phyloP scores from a whole-genome alignment of 768 basidiomycete genomes.

The Dendrothele bispora region DNA sequence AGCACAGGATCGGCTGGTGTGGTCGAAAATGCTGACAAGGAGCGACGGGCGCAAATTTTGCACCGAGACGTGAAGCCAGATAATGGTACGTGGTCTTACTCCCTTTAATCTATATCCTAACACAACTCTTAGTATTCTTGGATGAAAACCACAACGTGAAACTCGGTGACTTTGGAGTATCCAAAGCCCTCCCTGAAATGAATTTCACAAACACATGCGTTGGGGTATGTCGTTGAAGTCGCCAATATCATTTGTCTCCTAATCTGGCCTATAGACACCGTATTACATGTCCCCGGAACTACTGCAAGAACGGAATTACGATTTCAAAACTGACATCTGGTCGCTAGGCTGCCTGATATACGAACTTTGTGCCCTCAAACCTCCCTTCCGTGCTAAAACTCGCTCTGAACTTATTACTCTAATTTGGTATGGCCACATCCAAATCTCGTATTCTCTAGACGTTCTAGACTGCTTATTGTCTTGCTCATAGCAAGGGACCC shows the following conservation, averaged over 20 bases:
- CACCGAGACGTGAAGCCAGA: conserved; percentile 98
- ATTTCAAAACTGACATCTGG: conserved; percentile 98
- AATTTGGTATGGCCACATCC: conserved; percentile 69
- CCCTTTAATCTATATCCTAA: neutral
- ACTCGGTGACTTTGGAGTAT: conserved; percentile 94
- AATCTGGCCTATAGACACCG: conserved; percentile 66
- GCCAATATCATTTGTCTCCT: neutral
- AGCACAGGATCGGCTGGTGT: conserved; percentile 33
- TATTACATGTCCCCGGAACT: conserved; percentile 99
- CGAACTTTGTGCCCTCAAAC: conserved; percentile 90
- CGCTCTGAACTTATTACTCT: conserved; percentile 81
- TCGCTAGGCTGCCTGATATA: conserved; percentile 95
- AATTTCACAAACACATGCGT: conserved; percentile 96
- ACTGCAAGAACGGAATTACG: conserved; percentile 95
- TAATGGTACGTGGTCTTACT: conserved; percentile 70
- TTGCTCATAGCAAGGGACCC: conserved; percentile 64
- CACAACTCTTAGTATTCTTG: conserved; percentile 73
- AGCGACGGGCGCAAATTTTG: conserved; percentile 71
- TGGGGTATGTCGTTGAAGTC: conserved; percentile 72
- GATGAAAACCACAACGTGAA: conserved; percentile 82
- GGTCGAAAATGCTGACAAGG: conserved; percentile 41
- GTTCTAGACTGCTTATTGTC: neutral
- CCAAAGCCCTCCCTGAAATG: conserved; percentile 85
- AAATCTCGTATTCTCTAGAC: neutral
- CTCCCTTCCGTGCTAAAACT: conserved; percentile 91